Evolutionary conservation across 805 yeast genomes (phyloP).

Genomic region (Lipomyces kockii): DNA sequence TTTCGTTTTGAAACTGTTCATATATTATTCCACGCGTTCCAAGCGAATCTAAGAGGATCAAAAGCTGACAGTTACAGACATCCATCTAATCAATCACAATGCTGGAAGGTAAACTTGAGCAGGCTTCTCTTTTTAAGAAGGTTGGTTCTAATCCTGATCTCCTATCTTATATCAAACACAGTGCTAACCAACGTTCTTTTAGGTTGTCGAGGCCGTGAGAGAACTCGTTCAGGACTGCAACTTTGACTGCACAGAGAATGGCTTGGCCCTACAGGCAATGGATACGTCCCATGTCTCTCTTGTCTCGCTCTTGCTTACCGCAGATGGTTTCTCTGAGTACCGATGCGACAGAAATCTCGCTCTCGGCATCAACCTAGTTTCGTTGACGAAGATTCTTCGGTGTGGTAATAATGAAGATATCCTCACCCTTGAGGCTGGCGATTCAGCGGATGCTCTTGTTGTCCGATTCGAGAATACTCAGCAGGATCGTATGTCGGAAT

Average conservation of each 20-base stretch:
- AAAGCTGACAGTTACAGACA: slow-evolving; percentile 3
- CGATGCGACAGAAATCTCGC: slow-evolving; percentile 95
- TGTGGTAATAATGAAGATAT: slow-evolving; percentile 91
- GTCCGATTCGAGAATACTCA: slow-evolving; percentile 88
- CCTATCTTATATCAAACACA: slow-evolving; percentile 10
- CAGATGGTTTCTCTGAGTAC: slow-evolving; percentile 85
- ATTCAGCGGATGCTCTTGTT: slow-evolving; percentile 75
- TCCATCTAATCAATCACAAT: slow-evolving; percentile 48
- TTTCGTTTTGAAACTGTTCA: not conserved
- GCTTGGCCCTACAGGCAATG: slow-evolving; percentile 95
- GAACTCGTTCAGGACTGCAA: slow-evolving; percentile 95
- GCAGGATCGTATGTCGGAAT: slow-evolving; percentile 91
- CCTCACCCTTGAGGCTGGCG: slow-evolving; percentile 88
- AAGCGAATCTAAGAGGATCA: not conserved
- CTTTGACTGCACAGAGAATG: slow-evolving; percentile 94
- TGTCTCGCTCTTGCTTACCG: slow-evolving; percentile 84
- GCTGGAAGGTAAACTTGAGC: slow-evolving; percentile 97
- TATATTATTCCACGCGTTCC: not conserved
- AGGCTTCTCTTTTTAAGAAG: slow-evolving; percentile 88
- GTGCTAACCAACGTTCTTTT: not conserved
- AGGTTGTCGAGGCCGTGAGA: slow-evolving; percentile 88
- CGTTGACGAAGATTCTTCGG: slow-evolving; percentile 84
- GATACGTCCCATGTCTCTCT: slow-evolving; percentile 95
- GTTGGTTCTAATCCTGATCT: slow-evolving; percentile 43
- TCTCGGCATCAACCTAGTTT: slow-evolving; percentile 85